A percentile compares a stretch with the other conserved stretches of the same genome.
Conservation (phyloP, 441 rosid species). For the Capsella rubella region DNA sequence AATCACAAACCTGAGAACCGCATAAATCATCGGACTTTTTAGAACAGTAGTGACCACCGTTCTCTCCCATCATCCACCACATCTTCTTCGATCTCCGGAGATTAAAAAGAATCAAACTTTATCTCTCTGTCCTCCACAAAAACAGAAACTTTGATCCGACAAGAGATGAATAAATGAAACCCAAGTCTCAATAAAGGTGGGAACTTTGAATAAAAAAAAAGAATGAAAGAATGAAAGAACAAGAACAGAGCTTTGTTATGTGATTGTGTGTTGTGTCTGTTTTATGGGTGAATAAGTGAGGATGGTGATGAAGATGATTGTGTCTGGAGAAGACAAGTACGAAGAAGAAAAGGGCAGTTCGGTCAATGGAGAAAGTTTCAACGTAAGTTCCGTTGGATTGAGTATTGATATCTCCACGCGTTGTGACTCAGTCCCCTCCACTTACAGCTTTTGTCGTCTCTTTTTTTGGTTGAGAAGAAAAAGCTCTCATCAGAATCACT, state of each 20-base stretch:
- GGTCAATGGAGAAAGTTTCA: slow-evolving; percentile 34
- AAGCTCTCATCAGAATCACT: slow-evolving; percentile 20
- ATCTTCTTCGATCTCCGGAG: slow-evolving; percentile 45
- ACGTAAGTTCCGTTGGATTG: slow-evolving; percentile 25
- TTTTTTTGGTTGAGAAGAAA: slow-evolving; percentile 13
- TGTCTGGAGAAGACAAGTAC: slow-evolving; percentile 5
- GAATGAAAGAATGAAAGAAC: slow-evolving; percentile 36
- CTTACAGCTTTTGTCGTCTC: slow-evolving; percentile 31
- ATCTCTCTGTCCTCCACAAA: background rate
- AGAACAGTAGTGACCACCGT: slow-evolving; percentile 77
- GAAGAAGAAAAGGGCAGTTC: slow-evolving; percentile 18
- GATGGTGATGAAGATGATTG: slow-evolving; percentile 14
- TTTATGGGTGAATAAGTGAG: background rate
- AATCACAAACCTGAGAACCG: slow-evolving; percentile 64
- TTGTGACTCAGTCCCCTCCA: slow-evolving; percentile 35
- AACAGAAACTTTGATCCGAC: background rate
- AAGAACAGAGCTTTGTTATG: slow-evolving; percentile 23
- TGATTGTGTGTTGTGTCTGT: slow-evolving; percentile 23
- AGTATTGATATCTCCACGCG: slow-evolving; percentile 29
- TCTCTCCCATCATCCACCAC: slow-evolving; percentile 94
- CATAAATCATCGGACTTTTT: slow-evolving; percentile 86
- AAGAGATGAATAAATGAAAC: background rate
- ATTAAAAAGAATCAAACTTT: background rate
- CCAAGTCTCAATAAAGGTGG: background rate
- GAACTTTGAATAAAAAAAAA: background rate